Evolutionary conservation across 768 basidiomycete species (phyloP).

Genomic region (Boletus vinaceobasis): DNA sequence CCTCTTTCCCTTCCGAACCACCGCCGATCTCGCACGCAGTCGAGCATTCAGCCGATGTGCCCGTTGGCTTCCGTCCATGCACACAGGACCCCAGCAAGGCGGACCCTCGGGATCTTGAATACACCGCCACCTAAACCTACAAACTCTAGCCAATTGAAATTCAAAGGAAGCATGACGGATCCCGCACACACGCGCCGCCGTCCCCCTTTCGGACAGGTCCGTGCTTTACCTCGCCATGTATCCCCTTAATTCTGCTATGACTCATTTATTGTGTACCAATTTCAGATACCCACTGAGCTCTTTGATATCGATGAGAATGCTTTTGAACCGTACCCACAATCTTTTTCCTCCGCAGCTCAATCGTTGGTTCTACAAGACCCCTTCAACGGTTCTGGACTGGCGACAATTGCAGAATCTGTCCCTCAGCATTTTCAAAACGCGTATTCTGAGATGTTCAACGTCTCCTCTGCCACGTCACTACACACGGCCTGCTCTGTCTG

Average conservation of each 20-base stretch:
- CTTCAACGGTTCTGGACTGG: slow-evolving; percentile 36
- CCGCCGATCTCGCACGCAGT: slow-evolving; percentile 58
- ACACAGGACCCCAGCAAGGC: slow-evolving; percentile 33
- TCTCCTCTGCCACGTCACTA: slow-evolving; percentile 8
- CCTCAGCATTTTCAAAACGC: slow-evolving; percentile 23
- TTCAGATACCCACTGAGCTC: slow-evolving; percentile 49
- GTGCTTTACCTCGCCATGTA: slow-evolving; percentile 14
- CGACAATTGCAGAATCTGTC: slow-evolving; percentile 31
- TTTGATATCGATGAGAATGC: slow-evolving; percentile 77
- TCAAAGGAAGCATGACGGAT: slow-evolving; percentile 72
- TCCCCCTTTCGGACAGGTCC: slow-evolving; percentile 39
- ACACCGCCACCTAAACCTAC: slow-evolving; percentile 69
- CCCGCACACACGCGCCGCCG: slow-evolving; percentile 53
- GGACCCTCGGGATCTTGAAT: slow-evolving; percentile 37
- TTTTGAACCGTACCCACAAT: slow-evolving; percentile 47
- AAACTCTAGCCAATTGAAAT: slow-evolving; percentile 51
- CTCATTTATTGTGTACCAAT: slow-evolving; percentile 13
- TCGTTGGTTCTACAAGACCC: slow-evolving; percentile 41
- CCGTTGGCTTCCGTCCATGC: slow-evolving; percentile 21
- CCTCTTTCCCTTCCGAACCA: slow-evolving; percentile 55
- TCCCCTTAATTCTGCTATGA: slow-evolving; percentile 12
- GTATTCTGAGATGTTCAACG: slow-evolving; percentile 23
- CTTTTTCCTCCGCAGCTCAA: slow-evolving; percentile 32
- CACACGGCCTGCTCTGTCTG: slow-evolving; percentile 60
- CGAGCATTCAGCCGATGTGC: slow-evolving; percentile 42